These are phyloP conservation scores for Diaporthe citri DNA, from an alignment of 2,329 filamentous ascomycete species.

Conservation along the genomic window DNA sequence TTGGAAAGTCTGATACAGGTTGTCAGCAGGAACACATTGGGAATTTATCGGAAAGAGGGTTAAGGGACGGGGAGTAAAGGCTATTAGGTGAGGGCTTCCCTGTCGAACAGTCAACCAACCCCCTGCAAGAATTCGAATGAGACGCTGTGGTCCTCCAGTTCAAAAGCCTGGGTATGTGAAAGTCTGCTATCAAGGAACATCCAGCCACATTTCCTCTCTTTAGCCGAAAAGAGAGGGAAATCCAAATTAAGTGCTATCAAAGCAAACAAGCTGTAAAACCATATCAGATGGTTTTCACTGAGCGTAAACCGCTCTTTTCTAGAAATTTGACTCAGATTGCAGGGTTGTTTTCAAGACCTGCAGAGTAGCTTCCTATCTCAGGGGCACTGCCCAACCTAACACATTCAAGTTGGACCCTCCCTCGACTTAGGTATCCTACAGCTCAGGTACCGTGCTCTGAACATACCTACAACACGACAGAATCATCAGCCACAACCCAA, in stretches of 20 bases:
- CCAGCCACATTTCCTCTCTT: slow-evolving; percentile 36
- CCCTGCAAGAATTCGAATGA: not conserved
- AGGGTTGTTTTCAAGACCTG: not conserved
- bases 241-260: too few species aligned
- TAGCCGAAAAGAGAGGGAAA: not conserved
- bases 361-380: slow-evolving; percentile 6
- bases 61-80: not conserved
- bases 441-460: too few species aligned
- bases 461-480: not conserved
- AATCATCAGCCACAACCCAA: not conserved
- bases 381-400: not conserved
- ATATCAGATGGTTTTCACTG: not conserved
- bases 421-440: not conserved
- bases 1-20: not conserved
- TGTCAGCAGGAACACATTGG: not conserved
- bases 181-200: slow-evolving; percentile 44
- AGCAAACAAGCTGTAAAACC: not conserved
- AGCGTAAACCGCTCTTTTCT: not conserved
- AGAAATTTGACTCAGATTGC: not conserved
- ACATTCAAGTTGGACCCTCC: not conserved
- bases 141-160: not conserved
- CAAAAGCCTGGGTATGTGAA: slow-evolving; percentile 40
- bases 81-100: not conserved
- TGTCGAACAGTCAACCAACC: not conserved
- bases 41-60: not conserved